phyloP scores from a whole-genome alignment of 169 alveolate genomes.

The Plasmodium fragile region DNA sequence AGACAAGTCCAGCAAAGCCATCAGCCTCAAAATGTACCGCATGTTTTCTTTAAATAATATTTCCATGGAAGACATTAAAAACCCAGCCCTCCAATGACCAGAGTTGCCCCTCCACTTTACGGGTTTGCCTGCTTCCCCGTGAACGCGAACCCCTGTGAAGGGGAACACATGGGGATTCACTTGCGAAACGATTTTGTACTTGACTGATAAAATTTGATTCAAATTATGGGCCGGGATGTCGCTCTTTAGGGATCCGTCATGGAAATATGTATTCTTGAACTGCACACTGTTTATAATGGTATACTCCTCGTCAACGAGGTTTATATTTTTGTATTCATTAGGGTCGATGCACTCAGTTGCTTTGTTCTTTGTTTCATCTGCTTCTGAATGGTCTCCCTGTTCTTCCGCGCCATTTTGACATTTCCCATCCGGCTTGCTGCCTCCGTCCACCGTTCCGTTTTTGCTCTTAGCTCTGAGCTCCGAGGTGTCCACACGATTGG shows the following conservation, averaged over 20 bases:
- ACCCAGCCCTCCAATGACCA: conserved; percentile 82
- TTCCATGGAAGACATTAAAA: conserved; percentile 80
- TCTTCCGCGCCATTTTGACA: neutral
- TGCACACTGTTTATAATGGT: conserved; percentile 72
- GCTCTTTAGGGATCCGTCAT: conserved; percentile 81
- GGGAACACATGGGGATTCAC: conserved; percentile 83
- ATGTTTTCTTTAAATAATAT: conserved; percentile 79
- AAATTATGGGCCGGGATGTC: conserved; percentile 78
- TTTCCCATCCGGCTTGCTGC: neutral
- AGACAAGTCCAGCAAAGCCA: conserved; percentile 80
- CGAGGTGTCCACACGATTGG: neutral
- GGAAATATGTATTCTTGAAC: conserved; percentile 78
- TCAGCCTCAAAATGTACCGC: conserved; percentile 76
- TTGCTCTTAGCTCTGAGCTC: neutral
- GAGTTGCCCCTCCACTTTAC: conserved; percentile 80
- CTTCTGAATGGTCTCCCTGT: neutral
- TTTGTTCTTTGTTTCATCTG: neutral
- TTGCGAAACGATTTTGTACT: conserved; percentile 78
- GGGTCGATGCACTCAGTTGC: conserved; percentile 13
- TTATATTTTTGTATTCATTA: conserved; percentile 24
- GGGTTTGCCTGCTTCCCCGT: conserved; percentile 84
- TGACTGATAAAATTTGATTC: conserved; percentile 75
- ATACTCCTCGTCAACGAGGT: conserved; percentile 57
- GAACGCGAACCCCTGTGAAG: conserved; percentile 79
- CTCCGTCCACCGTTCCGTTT: neutral